Conservation (phyloP, 306 rosid genomes). For the Trichosanthes cucumerina region DNA sequence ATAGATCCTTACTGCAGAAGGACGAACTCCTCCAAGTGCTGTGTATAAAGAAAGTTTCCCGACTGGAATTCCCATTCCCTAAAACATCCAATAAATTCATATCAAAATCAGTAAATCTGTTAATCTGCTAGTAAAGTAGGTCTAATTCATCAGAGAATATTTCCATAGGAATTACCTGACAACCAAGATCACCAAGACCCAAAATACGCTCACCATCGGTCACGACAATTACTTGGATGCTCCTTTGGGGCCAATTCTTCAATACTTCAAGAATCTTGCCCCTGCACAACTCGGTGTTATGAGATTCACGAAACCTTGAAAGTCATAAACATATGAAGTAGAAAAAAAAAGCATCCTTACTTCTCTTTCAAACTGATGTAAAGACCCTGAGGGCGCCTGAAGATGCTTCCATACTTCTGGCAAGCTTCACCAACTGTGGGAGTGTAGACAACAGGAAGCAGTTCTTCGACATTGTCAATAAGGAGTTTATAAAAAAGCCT, state of each 20-base stretch:
- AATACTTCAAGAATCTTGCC: conserved; percentile 88
- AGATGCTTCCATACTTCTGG: conserved; percentile 92
- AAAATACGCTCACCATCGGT: conserved; percentile 93
- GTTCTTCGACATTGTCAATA: conserved; percentile 70
- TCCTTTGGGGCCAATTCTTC: conserved; percentile 91
- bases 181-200: conserved; percentile 98
- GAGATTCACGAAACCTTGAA: background rate
- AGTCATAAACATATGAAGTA: conserved; percentile 1
- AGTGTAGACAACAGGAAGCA: conserved; percentile 86
- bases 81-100: conserved; percentile 17
- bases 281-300: conserved; percentile 24
- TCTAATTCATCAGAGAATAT: background rate
- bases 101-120: background rate
- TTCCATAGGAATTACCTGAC: conserved; percentile 52
- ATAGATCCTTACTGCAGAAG: conserved; percentile 66
- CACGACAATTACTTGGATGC: conserved; percentile 80
- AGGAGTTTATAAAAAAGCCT: conserved; percentile 83
- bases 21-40: conserved; percentile 94
- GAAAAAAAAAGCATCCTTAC: conserved; percentile 26
- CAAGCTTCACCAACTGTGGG: conserved; percentile 96
- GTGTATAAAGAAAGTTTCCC: conserved; percentile 87
- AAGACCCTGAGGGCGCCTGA: conserved; percentile 95
- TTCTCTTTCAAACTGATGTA: conserved; percentile 94
- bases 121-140: background rate
- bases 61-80: conserved; percentile 99